Evolutionary conservation across 2,329 filamentous ascomycete genomes (phyloP).

Genomic region (Colletotrichum sansevieriae): DNA sequence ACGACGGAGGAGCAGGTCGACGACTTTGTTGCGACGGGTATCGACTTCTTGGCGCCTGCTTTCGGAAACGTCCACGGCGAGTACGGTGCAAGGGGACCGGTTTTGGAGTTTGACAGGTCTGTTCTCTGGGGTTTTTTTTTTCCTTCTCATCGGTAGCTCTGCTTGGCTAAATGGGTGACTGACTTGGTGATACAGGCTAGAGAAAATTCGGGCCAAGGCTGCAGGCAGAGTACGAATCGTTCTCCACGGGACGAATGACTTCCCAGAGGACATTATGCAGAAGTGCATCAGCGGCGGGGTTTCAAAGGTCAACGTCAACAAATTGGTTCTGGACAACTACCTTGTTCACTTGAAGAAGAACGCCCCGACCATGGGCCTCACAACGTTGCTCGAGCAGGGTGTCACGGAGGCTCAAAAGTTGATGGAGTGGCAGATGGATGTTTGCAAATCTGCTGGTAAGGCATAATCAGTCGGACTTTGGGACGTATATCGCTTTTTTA

Average conservation of each 20-base stretch:
- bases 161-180: background rate
- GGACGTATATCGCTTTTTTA: background rate
- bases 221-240: constrained; percentile 49
- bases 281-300: constrained; percentile 64
- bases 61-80: constrained; percentile 84
- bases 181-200: background rate
- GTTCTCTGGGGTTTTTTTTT: constrained; percentile 60
- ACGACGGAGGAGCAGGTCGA: constrained; percentile 78
- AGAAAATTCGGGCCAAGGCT: constrained; percentile 22
- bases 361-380: constrained; percentile 51
- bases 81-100: constrained; percentile 71
- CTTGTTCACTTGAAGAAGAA: constrained; percentile 56
- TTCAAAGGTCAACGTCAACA: constrained; percentile 71
- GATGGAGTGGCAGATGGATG: constrained; percentile 62
- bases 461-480: constrained; percentile 44
- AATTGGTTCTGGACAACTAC: constrained; percentile 61
- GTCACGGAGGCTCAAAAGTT: constrained; percentile 57
- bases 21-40: constrained; percentile 78
- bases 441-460: constrained; percentile 60
- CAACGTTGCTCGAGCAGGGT: constrained; percentile 59
- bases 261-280: constrained; percentile 62
- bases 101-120: constrained; percentile 67
- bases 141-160: too few species aligned
- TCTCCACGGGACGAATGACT: constrained; percentile 70
- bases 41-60: constrained; percentile 80